Base-by-base conservation (phyloP, 257 asterid genomes). In the Solanum corneliomulleri region DNA sequence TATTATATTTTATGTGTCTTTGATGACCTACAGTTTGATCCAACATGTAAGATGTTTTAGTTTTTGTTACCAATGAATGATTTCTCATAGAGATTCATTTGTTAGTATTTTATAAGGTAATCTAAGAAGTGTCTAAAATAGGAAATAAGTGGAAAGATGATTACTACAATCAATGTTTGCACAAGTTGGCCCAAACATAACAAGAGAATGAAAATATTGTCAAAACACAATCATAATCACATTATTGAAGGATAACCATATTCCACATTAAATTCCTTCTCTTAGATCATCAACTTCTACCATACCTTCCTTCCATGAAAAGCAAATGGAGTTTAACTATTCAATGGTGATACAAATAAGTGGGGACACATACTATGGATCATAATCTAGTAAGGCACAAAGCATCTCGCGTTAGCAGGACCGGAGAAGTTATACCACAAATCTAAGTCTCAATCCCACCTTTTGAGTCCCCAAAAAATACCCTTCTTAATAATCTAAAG, bases 401-500 rank as follows among this genome's bases (percentile, higher is more conserved):
- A 70, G 12, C 77, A 70, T 70, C n/a, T 10, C 42, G 44, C 11
- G 14, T 70, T 33, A 33, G 44, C 78, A 33, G 5, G 76, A 31
- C 25, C 25, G 2, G 44, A 33, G 9, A 76, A 41, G 8, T 42
- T 42, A 56, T 47, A 75, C 82, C 21, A 23, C 11, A 75, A 39
- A 11, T 76, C 37, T 76, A 42, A 76, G 23, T 25, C 23, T 11
- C 60, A 76, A 76, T 76, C 23, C n/a, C 83, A 76, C 60, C 15
- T 76, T 42, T 76, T 42, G 60, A 76, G 60, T 76, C 83, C 83
- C 83, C 83, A 42, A 76, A 76, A 11, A 42, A 49, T 64, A 18
- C 62, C 86, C 42, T 86, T 86, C 87, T 85, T 52, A 33, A 87
- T 76, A 4, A 69, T 76, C 93, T 83, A 74, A 68, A 68, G 78